Percentiles rank a stretch among this genome's conserved stretches.
Evolutionary conservation across 1,284 basidiomycete species (phyloP).

Genomic region (Coniferiporia sulphurascens): DNA sequence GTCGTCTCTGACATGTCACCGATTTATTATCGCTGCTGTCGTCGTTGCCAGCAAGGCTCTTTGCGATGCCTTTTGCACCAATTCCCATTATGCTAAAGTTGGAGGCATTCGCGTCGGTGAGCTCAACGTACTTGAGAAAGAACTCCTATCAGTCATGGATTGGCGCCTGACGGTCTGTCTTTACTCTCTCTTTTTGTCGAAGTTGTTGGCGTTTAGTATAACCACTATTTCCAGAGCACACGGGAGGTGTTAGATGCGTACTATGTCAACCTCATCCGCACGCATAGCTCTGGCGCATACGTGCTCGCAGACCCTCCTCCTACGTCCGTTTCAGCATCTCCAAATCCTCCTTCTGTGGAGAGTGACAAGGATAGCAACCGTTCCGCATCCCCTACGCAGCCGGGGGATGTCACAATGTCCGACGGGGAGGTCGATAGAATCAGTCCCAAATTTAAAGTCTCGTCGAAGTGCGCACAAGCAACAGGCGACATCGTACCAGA

Average conservation of each 20-base stretch:
- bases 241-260: slow-evolving; percentile 78
- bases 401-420: slow-evolving; percentile 32
- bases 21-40: slow-evolving; percentile 88
- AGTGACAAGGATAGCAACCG: slow-evolving; percentile 57
- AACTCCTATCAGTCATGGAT: slow-evolving; percentile 85
- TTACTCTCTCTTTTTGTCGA: slow-evolving; percentile 21
- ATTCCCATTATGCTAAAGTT: slow-evolving; percentile 88
- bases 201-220: slow-evolving; percentile 12
- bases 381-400: slow-evolving; percentile 46
- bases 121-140: slow-evolving; percentile 88
- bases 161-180: slow-evolving; percentile 86
- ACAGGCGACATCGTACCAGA: not conserved
- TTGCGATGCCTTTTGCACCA: slow-evolving; percentile 91
- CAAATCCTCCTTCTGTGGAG: slow-evolving; percentile 33
- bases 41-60: slow-evolving; percentile 86
- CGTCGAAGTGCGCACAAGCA: not conserved
- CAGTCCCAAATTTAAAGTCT: not conserved
- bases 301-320: slow-evolving; percentile 45
- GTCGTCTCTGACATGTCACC: slow-evolving; percentile 91
- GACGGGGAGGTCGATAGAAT: slow-evolving; percentile 14
- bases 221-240: slow-evolving; percentile 51
- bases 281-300: slow-evolving; percentile 60
- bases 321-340: slow-evolving; percentile 27
- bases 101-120: slow-evolving; percentile 88
- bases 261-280: slow-evolving; percentile 78